Evolutionary conservation across 2,329 filamentous ascomycete species (phyloP).

Genomic region (Penicillium sp.): DNA sequence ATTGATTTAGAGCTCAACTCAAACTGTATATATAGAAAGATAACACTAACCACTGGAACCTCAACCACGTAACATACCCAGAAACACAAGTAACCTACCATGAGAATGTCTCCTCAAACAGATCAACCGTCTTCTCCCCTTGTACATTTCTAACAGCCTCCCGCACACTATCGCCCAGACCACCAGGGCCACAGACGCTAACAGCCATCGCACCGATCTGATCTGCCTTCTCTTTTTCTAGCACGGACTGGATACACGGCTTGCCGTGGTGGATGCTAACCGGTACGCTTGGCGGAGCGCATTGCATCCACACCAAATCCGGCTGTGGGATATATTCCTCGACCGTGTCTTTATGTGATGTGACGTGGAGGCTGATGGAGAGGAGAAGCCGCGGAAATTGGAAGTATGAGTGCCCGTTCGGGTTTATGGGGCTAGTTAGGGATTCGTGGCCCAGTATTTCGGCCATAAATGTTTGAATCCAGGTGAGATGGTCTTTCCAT

Average conservation of each 20-base stretch:
- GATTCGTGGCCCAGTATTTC: slow-evolving; percentile 29
- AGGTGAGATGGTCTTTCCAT: slow-evolving; percentile 30
- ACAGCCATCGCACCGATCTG: slow-evolving; percentile 38
- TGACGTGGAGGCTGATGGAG: slow-evolving; percentile 31
- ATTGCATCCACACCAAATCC: slow-evolving; percentile 27
- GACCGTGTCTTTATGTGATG: slow-evolving; percentile 19
- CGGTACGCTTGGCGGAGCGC: slow-evolving; percentile 24
- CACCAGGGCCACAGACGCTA: slow-evolving; percentile 39
- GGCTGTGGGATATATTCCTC: slow-evolving; percentile 26
- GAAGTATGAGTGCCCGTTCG: slow-evolving; percentile 26
- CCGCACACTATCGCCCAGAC: slow-evolving; percentile 38
- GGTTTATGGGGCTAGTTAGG: slow-evolving; percentile 17
- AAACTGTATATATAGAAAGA: not conserved
- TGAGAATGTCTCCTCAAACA: slow-evolving; percentile 38
- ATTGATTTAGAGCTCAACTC: not conserved
- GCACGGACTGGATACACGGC: slow-evolving; percentile 24
- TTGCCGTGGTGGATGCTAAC: slow-evolving; percentile 27
- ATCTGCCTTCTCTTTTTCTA: slow-evolving; percentile 26
- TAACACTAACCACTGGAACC: not conserved
- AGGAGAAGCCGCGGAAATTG: slow-evolving; percentile 26
- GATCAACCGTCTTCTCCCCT: slow-evolving; percentile 31
- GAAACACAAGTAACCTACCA: slow-evolving; percentile 24
- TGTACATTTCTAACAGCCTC: slow-evolving; percentile 30
- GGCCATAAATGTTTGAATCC: slow-evolving; percentile 37
- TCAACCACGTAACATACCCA: not conserved